Evolutionary conservation across 192 early-diverging fungal species (phyloP), one percentile per base, ranked within the genome.

Genomic region (Coemansia brasiliensis): DNA sequence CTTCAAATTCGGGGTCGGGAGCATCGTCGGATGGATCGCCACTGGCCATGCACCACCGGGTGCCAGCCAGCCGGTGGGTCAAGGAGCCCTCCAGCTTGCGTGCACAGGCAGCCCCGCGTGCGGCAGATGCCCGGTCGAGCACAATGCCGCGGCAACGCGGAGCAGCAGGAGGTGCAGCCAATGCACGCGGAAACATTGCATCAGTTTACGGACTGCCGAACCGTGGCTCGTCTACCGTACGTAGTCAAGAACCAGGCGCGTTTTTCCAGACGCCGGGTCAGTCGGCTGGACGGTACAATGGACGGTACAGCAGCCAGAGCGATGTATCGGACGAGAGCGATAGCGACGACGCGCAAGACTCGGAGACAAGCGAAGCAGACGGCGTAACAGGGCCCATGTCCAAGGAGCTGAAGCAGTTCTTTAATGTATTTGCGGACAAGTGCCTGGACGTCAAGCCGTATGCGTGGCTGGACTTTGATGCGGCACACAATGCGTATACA

Each of bases 381-480:
- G 35, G 26, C 24, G 35, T 17, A 18, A 32, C 37, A n/a, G 48
- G 39, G 11, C 72, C 62, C 46, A 53, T 62, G 53, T 63, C 77
- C 5, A 59, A 63, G 46, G 77, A 73, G 38, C 43, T 80, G 59
- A 55, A 56, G 39, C 62, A 74, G 61, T 74, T 61, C 66, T 80
- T 80, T 46, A 63, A 71, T 13, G 59, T 62, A 25, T 80, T 80
- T 74, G 66, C 58, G 7, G 77, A 80, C 55, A 68, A 73, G 63
- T 80, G 71, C 52, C 51, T 74, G 11, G 77, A 80, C 48, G 72
- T 80, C 59, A 80, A 80, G 63, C 77, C 77, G 11, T 80, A 80
- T n/a, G 72, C 77, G 12, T 74, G 77, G 70, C 66, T 74, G 15
- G 66, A 69, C 21, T 63, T 74, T 40, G 52, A 61, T 18, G 46